Evolutionary conservation across 495 filamentous ascomycete genomes (phyloP), one percentile per base, ranked within the genome.

Genomic region (Cenococcum geophilum): DNA sequence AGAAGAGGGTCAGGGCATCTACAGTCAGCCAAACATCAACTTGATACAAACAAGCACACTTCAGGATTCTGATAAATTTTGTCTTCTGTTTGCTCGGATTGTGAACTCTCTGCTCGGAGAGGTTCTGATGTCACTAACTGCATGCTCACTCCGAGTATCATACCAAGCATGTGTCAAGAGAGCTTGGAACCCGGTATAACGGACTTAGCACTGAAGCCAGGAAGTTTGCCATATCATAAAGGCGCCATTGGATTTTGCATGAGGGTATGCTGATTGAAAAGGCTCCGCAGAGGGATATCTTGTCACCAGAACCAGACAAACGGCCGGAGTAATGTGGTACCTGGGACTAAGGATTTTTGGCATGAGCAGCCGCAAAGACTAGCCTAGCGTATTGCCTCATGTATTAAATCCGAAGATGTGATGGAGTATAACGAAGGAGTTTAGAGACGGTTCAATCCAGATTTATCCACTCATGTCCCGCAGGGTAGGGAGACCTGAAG

Each of bases 21-120:
- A 50, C 45, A 62, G 53, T 52, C 60, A 62, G 43, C 60, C 60
- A 35, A 62, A 62, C 43, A 16, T 27, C 18, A n/a, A 16, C 4
- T 54, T 62, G 16, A 40, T 40, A 20, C 60, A 52, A 1, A 23
- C 57, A 18, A 25, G 34, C n/a, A 51, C 51, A n/a, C 22, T 20
- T 1, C 5, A 57, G 21, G 55, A 63, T 55, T 16, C 34, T 14
- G 27, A 58, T 5, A 35, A 58, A 35, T n/a, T n/a, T n/a, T 1
- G 9, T 22, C 20, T 8, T 18, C 40, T 45, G 11, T 14, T 45
- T 53, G 51, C 27, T 57, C 42, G 18, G 59, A 62, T 12, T 25
- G 52, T 14, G 53, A 56, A 37, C 21, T 37, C 16, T 36, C 49
- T 1, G 48, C 43, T 43, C 47, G 11, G 42, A 60, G 23, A 16